Percentiles rank a stretch among this genome's conserved stretches.
Evolutionary conservation across 352 stramenopile genomes (phyloP).

Genomic region (Pythium coloratum): DNA sequence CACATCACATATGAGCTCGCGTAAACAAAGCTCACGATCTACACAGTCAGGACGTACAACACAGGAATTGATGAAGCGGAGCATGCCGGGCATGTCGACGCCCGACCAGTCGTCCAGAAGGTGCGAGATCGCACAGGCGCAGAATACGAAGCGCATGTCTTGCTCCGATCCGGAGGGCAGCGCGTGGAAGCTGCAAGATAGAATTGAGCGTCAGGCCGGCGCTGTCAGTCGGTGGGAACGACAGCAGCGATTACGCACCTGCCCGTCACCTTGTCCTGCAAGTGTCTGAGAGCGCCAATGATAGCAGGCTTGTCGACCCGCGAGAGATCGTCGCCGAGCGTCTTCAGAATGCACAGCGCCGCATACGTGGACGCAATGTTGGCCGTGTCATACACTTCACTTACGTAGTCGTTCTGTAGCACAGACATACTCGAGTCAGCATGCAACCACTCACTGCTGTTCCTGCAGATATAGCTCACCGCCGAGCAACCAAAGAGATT

Average conservation of each 20-base stretch:
- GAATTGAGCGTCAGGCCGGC: not conserved
- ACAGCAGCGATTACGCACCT: conserved; percentile 32
- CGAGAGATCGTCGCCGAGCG: conserved; percentile 80
- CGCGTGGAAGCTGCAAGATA: conserved; percentile 59
- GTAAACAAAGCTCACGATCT: not conserved
- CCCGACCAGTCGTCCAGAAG: conserved; percentile 87
- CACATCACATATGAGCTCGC: conserved; percentile 19
- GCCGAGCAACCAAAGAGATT: conserved; percentile 52
- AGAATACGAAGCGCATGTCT: conserved; percentile 90
- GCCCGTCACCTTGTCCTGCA: conserved; percentile 78
- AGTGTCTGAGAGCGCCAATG: conserved; percentile 49
- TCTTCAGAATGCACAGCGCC: conserved; percentile 80
- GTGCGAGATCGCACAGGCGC: conserved; percentile 85
- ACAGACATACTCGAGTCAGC: not conserved
- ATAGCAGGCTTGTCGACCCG: conserved; percentile 75
- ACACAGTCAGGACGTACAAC: conserved; percentile 42
- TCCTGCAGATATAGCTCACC: conserved; percentile 13
- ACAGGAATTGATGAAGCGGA: conserved; percentile 83
- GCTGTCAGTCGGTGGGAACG: not conserved
- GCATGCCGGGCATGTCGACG: conserved; percentile 59
- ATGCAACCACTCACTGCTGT: not conserved
- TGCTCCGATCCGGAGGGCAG: conserved; percentile 74
- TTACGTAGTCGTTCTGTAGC: conserved; percentile 51
- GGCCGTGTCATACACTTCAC: conserved; percentile 74
- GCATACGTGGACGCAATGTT: conserved; percentile 88